Conservation (phyloP, 2,329 filamentous ascomycete species). For the Sclerotinia spermophila region DNA sequence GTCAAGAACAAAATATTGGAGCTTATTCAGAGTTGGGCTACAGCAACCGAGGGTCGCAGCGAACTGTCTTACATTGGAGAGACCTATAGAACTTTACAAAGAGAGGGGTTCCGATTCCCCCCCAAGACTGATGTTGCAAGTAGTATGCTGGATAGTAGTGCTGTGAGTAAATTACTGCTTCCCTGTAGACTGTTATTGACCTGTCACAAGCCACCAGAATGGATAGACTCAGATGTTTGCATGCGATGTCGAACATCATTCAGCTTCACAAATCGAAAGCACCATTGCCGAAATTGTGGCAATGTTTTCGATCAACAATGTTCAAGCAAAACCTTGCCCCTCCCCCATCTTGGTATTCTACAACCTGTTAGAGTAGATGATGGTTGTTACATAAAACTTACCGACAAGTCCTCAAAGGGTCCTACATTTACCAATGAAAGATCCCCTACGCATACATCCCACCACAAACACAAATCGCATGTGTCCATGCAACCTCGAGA, state of each 20-base stretch:
- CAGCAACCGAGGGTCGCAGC: conserved; percentile 78
- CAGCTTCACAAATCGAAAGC: conserved; percentile 96
- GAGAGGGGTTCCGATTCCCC: conserved; percentile 85
- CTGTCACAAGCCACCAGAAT: conserved; percentile 75
- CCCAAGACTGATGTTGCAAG: conserved; percentile 83
- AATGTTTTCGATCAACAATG: conserved; percentile 97
- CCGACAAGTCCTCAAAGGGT: conserved; percentile 61
- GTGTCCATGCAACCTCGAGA: conserved; percentile 81
- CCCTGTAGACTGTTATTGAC: conserved; percentile 9
- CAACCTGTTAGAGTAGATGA: conserved; percentile 93
- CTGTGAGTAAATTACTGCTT: conserved; percentile 54
- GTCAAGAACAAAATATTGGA: conserved; percentile 90
- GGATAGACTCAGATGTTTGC: conserved; percentile 96
- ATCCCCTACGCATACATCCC: conserved; percentile 44
- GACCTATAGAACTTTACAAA: conserved; percentile 77
- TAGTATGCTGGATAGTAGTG: conserved; percentile 96
- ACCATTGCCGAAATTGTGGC: conserved; percentile 96
- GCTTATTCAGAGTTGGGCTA: conserved; percentile 89
- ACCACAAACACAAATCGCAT: conserved; percentile 63
- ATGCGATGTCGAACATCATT: conserved; percentile 96
- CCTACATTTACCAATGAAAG: conserved; percentile 41
- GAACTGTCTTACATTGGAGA: conserved; percentile 85
- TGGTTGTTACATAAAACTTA: conserved; percentile 87
- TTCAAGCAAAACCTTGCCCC: conserved; percentile 79
- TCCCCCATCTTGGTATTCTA: conserved; percentile 90